Evolutionary conservation across 352 stramenopile species (phyloP), one percentile per base, ranked within the genome.

Genomic region (Thalassiosira delicatula): DNA sequence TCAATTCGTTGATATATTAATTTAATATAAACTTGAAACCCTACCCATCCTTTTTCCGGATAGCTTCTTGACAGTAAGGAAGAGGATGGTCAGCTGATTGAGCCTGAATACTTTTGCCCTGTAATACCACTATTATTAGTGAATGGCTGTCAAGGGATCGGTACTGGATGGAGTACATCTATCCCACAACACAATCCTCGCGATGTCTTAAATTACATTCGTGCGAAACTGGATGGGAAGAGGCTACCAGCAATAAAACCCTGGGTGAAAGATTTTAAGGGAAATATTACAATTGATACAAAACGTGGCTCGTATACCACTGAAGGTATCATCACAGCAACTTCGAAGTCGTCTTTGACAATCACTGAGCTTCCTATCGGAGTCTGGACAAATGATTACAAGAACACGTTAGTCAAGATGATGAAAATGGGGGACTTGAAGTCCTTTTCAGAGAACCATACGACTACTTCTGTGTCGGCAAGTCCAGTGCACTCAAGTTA

Each of bases 351-450:
- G 56, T 97, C 95, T 9, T 82, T 99, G n/a, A 87, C 96, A 40
- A 97, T 99, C 61, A 97, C 94, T 2, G 97, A 99, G 74, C 93
- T 99, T 33, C 97, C 97, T 0, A 91, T 99, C 2, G 96, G 97
- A 53, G 88, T 87, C 4, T 99, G 97, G 97, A 99, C 97, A 0
- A 95, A 97, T 72, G 89, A 94, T 25, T 99, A 99, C 91, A 99
- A 99, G 87, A 89, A 96, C 23, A 95, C 95, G 61, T 89, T 99
- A 44, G 90, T 98, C 46, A 93, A 91, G 17, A 91, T 98, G 72
- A 85, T 97, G 12, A 86, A 98, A 92, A 4, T 84, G 69, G 88
- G 75, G 23, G 93, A 98, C 54, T 96, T 97, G 29, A 82, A 79
- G 30, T 84, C 76, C 17, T 92, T 94, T 63, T 49, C 82, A 14